These are phyloP conservation scores for Pholiota adiposa DNA, from an alignment of 1,284 basidiomycete genomes.

Conservation along the genomic window DNA sequence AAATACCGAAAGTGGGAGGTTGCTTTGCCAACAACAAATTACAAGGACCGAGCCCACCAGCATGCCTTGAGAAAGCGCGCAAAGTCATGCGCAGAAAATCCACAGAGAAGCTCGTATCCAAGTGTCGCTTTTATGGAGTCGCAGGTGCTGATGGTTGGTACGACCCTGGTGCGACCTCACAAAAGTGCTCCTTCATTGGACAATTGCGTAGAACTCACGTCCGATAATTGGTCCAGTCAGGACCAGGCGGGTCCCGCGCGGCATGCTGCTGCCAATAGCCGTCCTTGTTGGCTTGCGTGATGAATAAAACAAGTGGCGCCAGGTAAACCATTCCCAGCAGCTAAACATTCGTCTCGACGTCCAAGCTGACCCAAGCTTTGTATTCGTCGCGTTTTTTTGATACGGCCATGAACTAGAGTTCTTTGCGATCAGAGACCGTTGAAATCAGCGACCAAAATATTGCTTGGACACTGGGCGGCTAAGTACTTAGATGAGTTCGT, in stretches of 20 bases:
- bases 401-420: neutral
- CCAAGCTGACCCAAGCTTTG: too few relatives aligned
- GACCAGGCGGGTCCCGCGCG: neutral
- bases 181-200: neutral
- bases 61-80: too few relatives aligned
- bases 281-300: neutral
- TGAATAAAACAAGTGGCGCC: neutral
- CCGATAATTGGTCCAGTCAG: too few relatives aligned
- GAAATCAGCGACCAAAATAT: too few relatives aligned
- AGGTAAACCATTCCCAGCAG: neutral
- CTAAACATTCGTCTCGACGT: neutral
- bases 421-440: neutral
- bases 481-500: neutral
- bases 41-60: conserved; percentile 11
- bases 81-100: conserved; percentile 6
- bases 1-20: conserved; percentile 9
- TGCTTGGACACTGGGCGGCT: neutral
- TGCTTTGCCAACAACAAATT: conserved; percentile 21
- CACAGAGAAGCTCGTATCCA: conserved; percentile 9
- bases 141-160: neutral
- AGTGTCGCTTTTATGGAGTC: neutral
- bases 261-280: neutral
- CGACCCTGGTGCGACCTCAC: neutral
- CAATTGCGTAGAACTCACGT: neutral
- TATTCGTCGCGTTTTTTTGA: too few relatives aligned